These are phyloP conservation scores for Suillus alpinus DNA, from an alignment of 768 basidiomycete species.

Conservation along the genomic window DNA sequence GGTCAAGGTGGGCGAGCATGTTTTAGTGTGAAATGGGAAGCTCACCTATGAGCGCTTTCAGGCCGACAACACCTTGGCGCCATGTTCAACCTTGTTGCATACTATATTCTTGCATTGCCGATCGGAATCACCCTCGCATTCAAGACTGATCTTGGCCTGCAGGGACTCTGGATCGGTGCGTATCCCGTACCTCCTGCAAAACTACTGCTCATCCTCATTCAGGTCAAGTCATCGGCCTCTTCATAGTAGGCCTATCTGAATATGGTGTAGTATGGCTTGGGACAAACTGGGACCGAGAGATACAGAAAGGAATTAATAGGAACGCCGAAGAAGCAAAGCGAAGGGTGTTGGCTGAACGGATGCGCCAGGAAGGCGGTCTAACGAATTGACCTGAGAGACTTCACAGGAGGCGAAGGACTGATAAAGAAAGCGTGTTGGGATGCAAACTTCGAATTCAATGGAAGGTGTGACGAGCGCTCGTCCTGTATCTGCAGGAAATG, in stretches of 20 bases:
- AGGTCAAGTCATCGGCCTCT: conserved; percentile 75
- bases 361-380: conserved; percentile 10
- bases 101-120: conserved; percentile 53
- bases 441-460: neutral
- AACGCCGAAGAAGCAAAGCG: conserved; percentile 34
- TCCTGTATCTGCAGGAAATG: neutral
- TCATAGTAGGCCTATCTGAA: conserved; percentile 68
- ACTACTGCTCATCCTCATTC: conserved; percentile 13
- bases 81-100: conserved; percentile 67
- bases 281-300: conserved; percentile 48
- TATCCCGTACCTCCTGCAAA: neutral
- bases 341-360: conserved; percentile 20
- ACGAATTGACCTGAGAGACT: conserved; percentile 16
- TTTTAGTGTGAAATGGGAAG: too few relatives aligned
- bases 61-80: conserved; percentile 71
- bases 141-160: conserved; percentile 38
- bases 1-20: conserved; percentile 37
- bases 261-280: conserved; percentile 58
- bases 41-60: conserved; percentile 15
- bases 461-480: neutral
- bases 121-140: conserved; percentile 53
- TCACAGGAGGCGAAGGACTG: neutral
- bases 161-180: conserved; percentile 52
- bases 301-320: conserved; percentile 37
- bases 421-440: conserved; percentile 2